Base-by-base conservation (phyloP, 1,284 basidiomycete species). In the Sanghuangporus weigelae region DNA sequence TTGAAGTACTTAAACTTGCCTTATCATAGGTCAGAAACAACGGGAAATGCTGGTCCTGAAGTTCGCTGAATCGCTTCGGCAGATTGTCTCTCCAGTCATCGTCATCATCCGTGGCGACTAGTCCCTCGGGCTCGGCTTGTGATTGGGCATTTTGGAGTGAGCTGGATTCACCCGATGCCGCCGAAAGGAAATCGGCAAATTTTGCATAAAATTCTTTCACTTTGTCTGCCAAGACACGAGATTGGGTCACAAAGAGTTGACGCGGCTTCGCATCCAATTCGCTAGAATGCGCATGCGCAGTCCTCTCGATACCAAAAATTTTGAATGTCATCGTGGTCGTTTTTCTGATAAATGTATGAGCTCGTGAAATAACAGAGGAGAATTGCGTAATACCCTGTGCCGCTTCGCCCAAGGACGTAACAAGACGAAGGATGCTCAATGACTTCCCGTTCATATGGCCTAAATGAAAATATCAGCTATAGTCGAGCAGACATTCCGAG, bases 271-370 rank as follows among this genome's bases (percentile, higher is more conserved):
- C 68, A 5, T 68, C 53, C 23, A 3, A 72, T 73, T 16, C 44
- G 16, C 2, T 46, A n/a, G 44, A 16, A 19, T 8, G 68, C 69
- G 14, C 71, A 71, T 35, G 74, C 73, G 79, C 84, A 1, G 78
- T 75, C 10, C 80, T 76, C 67, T 90, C 84, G 7, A 89, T 81
- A 4, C 83, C 80, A 3, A 90, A 74, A 81, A 90, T 90, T 73
- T 88, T 89, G 77, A 85, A 87, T 0, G 89, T 73, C 81, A 90
- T 87, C 0, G 86, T 88, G 0, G 87, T 89, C 0, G 87, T 91
- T 80, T 91, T 90, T 4, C 87, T 89, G 67, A 57, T 23, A 19
- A 61, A 66, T 56, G n/a, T 48, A 3, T 58, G 12, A 55, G 46
- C 8, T 10, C 2, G 46, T 39, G 12, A 39, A 31, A 10, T 59